Base-by-base conservation (phyloP, 2,329 filamentous ascomycete species). In the Pseudogymnoascus verrucosus region DNA sequence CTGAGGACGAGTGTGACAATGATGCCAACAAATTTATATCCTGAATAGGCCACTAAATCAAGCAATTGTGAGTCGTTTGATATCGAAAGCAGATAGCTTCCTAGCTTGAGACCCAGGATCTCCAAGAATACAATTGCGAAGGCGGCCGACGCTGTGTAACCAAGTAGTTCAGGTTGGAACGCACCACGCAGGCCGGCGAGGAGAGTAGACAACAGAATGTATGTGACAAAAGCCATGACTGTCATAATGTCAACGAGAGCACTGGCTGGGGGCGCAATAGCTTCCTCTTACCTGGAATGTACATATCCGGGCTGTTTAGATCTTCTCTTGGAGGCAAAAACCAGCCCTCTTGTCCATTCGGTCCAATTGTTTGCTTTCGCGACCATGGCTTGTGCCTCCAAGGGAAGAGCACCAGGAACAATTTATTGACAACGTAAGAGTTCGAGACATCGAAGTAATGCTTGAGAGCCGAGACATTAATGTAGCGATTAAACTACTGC, bases 361-460 rank as follows among this genome's bases (percentile, higher is more conserved):
- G 85, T 19, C 88, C 86, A 64, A 87, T 83, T 64, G 88, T 82
- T 74, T 96, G 91, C 76, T 96, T 92, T 68, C 96, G 89, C 65
- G 91, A 96, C 95, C 95, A 99, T 5, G 93, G 93, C 79, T 93
- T 93, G 77, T 99, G 96, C 70, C 93, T 85, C 93, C 95, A 99
- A 62, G 95, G 95, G 77, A 98, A 96, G 66, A 99, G 87, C 65
- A 99, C 93, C 65, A 99, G 85, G 74, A 89, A 86, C 65, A 99
- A 83, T 78, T 99, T 99, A 78, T 89, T 91, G 74, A 96, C 82
- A 74, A 99, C 95, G 77, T 99, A 99, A 65, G 86, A 90, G 81
- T 99, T 99, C 69, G 93, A 96, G 68, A 99, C 95, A 78, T 98
- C 97, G 81, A 99, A 99, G 83, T 98, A 99, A 78, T 97, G 95